A percentile compares a stretch with the other conserved stretches of the same genome.
These are phyloP conservation scores for Ilex aquifolium DNA, from an alignment of 257 asterid genomes.

Conservation along the genomic window DNA sequence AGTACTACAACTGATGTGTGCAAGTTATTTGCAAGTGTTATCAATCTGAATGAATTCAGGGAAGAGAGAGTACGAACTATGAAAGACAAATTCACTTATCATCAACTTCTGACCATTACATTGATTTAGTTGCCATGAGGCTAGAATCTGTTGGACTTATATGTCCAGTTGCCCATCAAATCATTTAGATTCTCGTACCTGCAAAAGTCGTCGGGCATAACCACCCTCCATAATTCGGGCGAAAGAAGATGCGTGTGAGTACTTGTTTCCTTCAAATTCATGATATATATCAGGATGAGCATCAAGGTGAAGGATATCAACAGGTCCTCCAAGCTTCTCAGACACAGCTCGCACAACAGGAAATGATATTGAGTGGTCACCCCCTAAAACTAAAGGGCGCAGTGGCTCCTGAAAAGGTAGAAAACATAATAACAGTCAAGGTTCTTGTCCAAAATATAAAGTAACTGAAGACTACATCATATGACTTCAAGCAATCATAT, in stretches of 20 bases:
- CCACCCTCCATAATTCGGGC: slow-evolving; percentile 99
- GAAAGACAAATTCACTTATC: no score
- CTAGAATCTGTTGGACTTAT: no score
- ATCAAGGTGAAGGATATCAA: slow-evolving; percentile 96
- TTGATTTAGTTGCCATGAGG: no score
- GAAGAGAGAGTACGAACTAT: no score
- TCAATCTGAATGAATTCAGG: no score
- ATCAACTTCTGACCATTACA: no score
- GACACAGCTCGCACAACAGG: slow-evolving; percentile 97
- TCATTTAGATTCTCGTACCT: slow-evolving; percentile 26
- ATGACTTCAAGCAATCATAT: no score
- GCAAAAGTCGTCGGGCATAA: slow-evolving; percentile 87
- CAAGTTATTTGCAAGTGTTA: no score
- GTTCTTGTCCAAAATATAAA: no score
- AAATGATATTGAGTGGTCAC: slow-evolving; percentile 94
- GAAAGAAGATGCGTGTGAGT: slow-evolving; percentile 95
- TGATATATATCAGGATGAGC: slow-evolving; percentile 98
- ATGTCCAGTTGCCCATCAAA: no score
- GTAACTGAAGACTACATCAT: no score
- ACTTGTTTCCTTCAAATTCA: slow-evolving; percentile 87
- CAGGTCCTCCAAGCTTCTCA: slow-evolving; percentile 96
- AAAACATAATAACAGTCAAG: background rate
- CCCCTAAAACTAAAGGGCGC: slow-evolving; percentile 94
- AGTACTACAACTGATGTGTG: no score
- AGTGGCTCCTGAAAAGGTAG: slow-evolving; percentile 52